Conservation (phyloP, 1,284 basidiomycete genomes). For the Hypsizygus ulmarius region DNA sequence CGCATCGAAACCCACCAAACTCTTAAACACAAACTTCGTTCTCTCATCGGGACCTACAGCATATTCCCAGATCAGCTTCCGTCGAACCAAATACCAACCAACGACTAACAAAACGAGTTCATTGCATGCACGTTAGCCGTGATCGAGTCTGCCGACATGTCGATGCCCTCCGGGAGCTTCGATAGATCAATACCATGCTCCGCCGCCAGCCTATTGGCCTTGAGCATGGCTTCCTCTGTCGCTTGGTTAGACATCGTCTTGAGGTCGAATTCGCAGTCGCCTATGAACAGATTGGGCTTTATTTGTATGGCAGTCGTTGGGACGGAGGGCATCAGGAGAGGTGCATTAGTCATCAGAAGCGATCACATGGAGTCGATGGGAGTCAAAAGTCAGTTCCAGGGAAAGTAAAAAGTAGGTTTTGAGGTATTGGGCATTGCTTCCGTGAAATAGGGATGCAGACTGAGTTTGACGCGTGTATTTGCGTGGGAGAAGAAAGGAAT, state of each 20-base stretch:
- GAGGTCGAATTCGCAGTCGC: background rate
- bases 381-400: too few species aligned
- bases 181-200: slow-evolving; percentile 37
- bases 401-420: too few species aligned
- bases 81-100: too few species aligned
- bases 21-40: slow-evolving; percentile 40
- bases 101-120: slow-evolving; percentile 36
- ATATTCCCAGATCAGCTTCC: too few species aligned
- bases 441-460: too few species aligned
- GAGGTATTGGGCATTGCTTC: too few species aligned
- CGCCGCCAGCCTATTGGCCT: slow-evolving; percentile 28
- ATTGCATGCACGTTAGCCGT: slow-evolving; percentile 38
- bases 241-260: slow-evolving; percentile 4
- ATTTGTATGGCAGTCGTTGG: too few species aligned
- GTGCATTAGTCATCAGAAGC: too few species aligned
- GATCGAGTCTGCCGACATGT: slow-evolving; percentile 39
- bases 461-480: too few species aligned
- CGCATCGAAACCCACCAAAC: slow-evolving; percentile 28
- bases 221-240: slow-evolving; percentile 12
- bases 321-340: too few species aligned
- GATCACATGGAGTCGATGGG: too few species aligned
- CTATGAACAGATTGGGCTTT: background rate
- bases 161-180: slow-evolving; percentile 36
- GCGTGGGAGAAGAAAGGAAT: too few species aligned
- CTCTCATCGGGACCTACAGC: slow-evolving; percentile 37